Percentiles rank a stretch among this genome's conserved stretches.
Evolutionary conservation across 805 yeast species (phyloP).

Genomic region (Candida parachauliodes): DNA sequence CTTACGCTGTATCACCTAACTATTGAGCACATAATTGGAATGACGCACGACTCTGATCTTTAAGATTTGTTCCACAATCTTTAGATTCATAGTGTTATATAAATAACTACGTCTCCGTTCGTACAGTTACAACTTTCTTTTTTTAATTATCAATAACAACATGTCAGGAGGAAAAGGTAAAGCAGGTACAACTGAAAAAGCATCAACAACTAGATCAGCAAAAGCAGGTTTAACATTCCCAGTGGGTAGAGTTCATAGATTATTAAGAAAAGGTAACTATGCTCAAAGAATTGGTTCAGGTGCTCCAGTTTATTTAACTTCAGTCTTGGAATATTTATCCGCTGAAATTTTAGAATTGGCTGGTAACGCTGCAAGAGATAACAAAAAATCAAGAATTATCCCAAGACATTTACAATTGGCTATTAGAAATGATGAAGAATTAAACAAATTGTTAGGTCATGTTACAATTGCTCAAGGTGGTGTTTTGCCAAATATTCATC

Average conservation of each 20-base stretch:
- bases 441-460: conserved; percentile 48
- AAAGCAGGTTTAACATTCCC: conserved; percentile 51
- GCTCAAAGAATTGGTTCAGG: conserved; percentile 52
- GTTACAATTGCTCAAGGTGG: conserved; percentile 52
- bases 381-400: conserved; percentile 49
- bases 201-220: conserved; percentile 47
- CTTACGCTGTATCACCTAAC: too few relatives aligned
- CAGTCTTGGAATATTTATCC: conserved; percentile 47
- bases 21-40: too few relatives aligned
- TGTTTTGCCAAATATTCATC: conserved; percentile 50
- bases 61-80: too few relatives aligned
- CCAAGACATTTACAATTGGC: conserved; percentile 53
- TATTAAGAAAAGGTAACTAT: conserved; percentile 49
- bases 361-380: conserved; percentile 52
- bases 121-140: conserved; percentile 2
- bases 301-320: conserved; percentile 50
- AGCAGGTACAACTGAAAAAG: conserved; percentile 46
- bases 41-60: too few relatives aligned
- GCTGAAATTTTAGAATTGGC: conserved; percentile 51
- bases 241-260: conserved; percentile 50
- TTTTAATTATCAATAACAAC: conserved; percentile 11
- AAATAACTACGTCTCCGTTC: not conserved
- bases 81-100: too few relatives aligned
- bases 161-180: conserved; percentile 41
- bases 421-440: conserved; percentile 51